Conservation (phyloP, 805 yeast genomes). For the Myxozyma nipponensis region DNA sequence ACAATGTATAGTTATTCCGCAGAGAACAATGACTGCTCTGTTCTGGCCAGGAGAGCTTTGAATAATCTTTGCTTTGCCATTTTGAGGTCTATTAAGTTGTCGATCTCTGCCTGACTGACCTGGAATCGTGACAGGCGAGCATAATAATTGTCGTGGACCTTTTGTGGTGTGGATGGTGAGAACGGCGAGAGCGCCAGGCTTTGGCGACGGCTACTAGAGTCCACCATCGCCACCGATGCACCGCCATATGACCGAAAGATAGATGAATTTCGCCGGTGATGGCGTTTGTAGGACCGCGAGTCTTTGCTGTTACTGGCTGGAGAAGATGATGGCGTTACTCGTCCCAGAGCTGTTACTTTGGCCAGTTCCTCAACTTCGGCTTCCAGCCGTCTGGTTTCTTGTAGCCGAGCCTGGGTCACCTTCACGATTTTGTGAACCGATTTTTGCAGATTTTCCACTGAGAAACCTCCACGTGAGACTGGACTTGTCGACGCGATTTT, state of each 20-base stretch:
- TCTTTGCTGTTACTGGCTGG: neutral
- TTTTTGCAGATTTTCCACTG: slow-evolving; percentile 19
- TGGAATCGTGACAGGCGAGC: neutral
- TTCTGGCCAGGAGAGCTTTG: slow-evolving; percentile 3
- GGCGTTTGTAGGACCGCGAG: neutral
- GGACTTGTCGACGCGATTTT: slow-evolving; percentile 7
- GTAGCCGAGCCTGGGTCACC: neutral
- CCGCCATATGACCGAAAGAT: too few relatives aligned
- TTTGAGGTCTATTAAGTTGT: slow-evolving; percentile 13
- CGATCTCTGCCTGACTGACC: slow-evolving; percentile 16
- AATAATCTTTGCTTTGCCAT: slow-evolving; percentile 1
- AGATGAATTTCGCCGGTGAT: neutral
- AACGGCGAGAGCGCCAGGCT: too few relatives aligned
- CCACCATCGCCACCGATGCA: too few relatives aligned
- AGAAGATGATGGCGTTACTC: neutral
- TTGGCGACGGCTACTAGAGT: too few relatives aligned
- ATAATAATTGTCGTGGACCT: slow-evolving; percentile 1
- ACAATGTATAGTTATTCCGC: slow-evolving; percentile 1
- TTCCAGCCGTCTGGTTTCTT: neutral
- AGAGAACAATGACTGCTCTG: slow-evolving; percentile 5
- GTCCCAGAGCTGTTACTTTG: neutral
- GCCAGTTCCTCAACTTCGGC: neutral
- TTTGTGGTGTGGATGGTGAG: neutral
- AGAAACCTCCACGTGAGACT: neutral
- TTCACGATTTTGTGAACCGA: slow-evolving; percentile 19